A percentile compares a stretch with the other conserved stretches of the same genome.
Conservation (phyloP, 129 eudicot genomes). For the Erigeron canadensis region DNA sequence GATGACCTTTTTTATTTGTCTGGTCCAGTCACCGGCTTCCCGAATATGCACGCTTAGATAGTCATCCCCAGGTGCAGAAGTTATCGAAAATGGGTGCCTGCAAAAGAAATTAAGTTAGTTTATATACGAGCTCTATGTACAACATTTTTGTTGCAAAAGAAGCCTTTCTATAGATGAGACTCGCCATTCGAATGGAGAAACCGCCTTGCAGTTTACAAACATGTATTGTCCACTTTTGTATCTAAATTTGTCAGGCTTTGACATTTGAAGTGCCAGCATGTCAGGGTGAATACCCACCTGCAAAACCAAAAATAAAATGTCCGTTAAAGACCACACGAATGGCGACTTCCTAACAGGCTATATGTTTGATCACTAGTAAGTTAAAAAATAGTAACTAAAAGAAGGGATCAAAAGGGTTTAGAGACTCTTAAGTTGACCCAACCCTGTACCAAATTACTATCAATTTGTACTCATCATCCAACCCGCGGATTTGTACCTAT, state of each 20-base stretch:
- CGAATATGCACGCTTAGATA: constrained; percentile 63
- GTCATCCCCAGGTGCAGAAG: constrained; percentile 64
- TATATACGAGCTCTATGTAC: background rate
- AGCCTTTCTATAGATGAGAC: background rate
- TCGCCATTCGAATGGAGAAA: constrained; percentile 57
- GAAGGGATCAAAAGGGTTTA: too few species aligned
- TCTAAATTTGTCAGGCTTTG: constrained; percentile 47
- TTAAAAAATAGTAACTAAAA: too few species aligned
- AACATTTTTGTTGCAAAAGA: background rate
- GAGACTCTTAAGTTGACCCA: too few species aligned
- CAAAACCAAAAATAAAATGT: too few species aligned
- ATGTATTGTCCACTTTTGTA: constrained; percentile 58
- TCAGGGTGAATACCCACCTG: too few species aligned
- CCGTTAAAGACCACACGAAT: too few species aligned
- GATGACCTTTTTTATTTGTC: constrained; percentile 44
- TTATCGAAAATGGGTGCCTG: constrained; percentile 73
- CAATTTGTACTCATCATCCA: too few species aligned
- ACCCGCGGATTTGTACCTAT: background rate
- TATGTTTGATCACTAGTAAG: too few species aligned
- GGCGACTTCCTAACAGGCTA: too few species aligned
- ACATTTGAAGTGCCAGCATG: constrained; percentile 42
- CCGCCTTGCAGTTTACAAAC: constrained; percentile 51
- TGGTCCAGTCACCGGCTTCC: constrained; percentile 64
- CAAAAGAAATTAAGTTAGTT: background rate
- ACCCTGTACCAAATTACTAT: too few species aligned